phyloP scores from a whole-genome alignment of 305 asterid genomes.

The Solanum hybrid region DNA sequence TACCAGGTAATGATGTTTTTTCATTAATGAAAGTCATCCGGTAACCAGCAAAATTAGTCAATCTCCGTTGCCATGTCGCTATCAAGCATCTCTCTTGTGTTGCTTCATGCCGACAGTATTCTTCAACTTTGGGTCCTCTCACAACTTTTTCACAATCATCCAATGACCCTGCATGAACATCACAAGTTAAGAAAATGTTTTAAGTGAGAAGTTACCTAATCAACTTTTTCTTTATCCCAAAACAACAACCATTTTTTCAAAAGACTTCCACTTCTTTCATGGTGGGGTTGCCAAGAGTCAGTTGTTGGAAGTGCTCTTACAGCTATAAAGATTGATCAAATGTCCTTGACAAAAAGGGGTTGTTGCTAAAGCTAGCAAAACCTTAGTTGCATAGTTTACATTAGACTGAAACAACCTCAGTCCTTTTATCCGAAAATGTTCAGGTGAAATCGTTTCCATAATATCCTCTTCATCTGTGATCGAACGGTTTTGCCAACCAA shows the following conservation, averaged over 20 bases:
- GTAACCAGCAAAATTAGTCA: conserved; percentile 22
- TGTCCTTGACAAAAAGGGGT: neutral
- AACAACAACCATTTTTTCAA: conserved; percentile 37
- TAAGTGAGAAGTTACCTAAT: conserved; percentile 25
- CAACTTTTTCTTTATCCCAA: conserved; percentile 20
- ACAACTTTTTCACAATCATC: conserved; percentile 21
- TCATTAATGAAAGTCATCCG: conserved; percentile 17
- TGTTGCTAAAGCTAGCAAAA: conserved; percentile 15
- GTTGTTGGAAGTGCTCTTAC: conserved; percentile 26
- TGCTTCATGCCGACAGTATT: conserved; percentile 37
- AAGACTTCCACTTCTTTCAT: conserved; percentile 37
- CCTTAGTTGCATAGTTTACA: conserved; percentile 13
- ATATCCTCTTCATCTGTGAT: conserved; percentile 5
- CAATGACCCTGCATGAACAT: conserved; percentile 35
- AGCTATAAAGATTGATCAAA: conserved; percentile 21
- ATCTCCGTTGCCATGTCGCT: conserved; percentile 38
- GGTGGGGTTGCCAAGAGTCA: conserved; percentile 28
- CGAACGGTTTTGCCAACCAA: conserved; percentile 7
- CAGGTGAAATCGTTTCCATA: neutral
- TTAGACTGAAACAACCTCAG: neutral
- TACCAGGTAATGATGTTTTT: conserved; percentile 22
- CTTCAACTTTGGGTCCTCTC: conserved; percentile 48
- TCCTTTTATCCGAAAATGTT: neutral
- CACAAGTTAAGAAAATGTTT: conserved; percentile 33
- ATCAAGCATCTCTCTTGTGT: conserved; percentile 36